A percentile compares a stretch with the other conserved stretches of the same genome.
Evolutionary conservation across 306 rosid species (phyloP).

Genomic region (Morella rubra): DNA sequence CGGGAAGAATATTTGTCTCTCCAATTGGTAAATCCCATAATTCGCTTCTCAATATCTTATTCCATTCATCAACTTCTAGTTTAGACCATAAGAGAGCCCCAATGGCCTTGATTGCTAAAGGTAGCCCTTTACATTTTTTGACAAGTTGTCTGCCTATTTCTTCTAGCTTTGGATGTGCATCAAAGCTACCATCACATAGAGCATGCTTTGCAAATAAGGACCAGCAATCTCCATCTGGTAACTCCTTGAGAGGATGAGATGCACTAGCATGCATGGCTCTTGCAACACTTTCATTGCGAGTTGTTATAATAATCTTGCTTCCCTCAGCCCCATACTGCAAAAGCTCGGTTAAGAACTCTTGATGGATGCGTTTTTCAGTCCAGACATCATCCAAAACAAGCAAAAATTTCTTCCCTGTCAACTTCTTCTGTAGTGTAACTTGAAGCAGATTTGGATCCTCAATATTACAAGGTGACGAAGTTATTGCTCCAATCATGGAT

Average conservation of each 20-base stretch:
- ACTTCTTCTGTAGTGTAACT: background rate
- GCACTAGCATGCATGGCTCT: background rate
- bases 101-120: conserved; percentile 21
- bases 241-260: background rate
- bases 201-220: conserved; percentile 23
- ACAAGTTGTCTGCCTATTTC: conserved; percentile 16
- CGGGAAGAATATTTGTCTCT: background rate
- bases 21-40: conserved; percentile 23
- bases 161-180: conserved; percentile 4
- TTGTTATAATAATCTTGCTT: conserved; percentile 24
- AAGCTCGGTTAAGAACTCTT: conserved; percentile 3
- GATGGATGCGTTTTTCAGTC: conserved; percentile 15
- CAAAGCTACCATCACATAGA: background rate
- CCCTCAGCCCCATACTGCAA: conserved; percentile 14
- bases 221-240: conserved; percentile 27
- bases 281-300: conserved; percentile 18
- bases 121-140: conserved; percentile 27
- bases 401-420: conserved; percentile 16
- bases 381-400: conserved; percentile 37
- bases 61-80: conserved; percentile 6
- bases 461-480: background rate
- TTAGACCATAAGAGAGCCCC: conserved; percentile 26
- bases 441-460: background rate
- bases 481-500: conserved; percentile 16
- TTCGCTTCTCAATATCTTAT: background rate